Evolutionary conservation across 352 stramenopile species (phyloP).

Genomic region (Phytopythium ostracodes): DNA sequence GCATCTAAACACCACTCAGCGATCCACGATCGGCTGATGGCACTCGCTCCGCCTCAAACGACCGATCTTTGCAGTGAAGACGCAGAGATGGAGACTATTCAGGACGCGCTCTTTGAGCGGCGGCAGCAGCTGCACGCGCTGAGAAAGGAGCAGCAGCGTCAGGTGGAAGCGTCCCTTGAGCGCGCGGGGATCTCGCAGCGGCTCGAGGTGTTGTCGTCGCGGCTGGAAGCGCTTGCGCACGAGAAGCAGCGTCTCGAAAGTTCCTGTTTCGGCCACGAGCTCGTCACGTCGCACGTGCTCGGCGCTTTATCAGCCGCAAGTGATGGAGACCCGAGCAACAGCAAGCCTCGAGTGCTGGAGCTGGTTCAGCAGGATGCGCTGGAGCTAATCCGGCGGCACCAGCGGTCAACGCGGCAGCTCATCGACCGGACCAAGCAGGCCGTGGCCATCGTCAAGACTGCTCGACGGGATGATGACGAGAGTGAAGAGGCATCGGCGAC

Average conservation of each 20-base stretch:
- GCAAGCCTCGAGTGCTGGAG: conserved; percentile 13
- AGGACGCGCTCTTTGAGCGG: conserved; percentile 27
- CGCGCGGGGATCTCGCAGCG: conserved; percentile 18
- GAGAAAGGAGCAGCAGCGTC: conserved; percentile 16
- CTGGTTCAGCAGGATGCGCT: conserved; percentile 39
- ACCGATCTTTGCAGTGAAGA: not conserved
- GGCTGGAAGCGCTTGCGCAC: conserved; percentile 22
- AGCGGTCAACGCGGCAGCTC: conserved; percentile 17
- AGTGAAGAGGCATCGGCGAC: not conserved
- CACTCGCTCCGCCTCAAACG: conserved; percentile 1
- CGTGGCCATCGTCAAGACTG: conserved; percentile 21
- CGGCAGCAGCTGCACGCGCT: conserved; percentile 27
- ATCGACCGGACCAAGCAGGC: conserved; percentile 32
- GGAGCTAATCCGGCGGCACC: conserved; percentile 20
- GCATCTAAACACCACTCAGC: conserved; percentile 8
- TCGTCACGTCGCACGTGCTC: conserved; percentile 21
- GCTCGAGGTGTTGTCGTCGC: conserved; percentile 18
- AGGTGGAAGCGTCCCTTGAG: conserved; percentile 11
- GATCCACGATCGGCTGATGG: too few relatives aligned
- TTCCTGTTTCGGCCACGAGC: conserved; percentile 28
- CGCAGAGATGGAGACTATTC: conserved; percentile 8
- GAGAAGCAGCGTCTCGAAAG: conserved; percentile 28
- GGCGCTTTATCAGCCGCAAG: not conserved
- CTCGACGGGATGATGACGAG: not conserved
- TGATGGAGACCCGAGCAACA: not conserved